These are phyloP conservation scores for Sporormia fimetaria DNA, from an alignment of 495 filamentous ascomycete species.

Conservation along the genomic window DNA sequence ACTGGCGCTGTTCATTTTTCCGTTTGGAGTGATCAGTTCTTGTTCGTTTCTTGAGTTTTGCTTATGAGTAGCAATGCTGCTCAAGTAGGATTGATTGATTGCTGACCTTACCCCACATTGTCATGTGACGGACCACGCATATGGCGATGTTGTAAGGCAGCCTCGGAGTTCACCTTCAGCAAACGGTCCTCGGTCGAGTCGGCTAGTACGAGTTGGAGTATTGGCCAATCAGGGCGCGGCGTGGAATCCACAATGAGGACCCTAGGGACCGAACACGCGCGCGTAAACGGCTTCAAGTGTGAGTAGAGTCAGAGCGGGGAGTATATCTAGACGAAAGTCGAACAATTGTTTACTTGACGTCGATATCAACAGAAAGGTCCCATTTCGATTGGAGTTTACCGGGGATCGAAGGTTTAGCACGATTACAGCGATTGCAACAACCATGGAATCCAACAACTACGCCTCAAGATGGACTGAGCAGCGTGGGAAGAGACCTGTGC, in stretches of 20 bases:
- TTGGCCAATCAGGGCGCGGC: constrained; percentile 8
- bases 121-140: too few species aligned
- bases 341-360: too few species aligned
- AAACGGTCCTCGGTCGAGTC: constrained; percentile 8
- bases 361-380: too few species aligned
- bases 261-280: too few species aligned
- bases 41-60: neutral
- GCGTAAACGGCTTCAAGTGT: too few species aligned
- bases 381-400: too few species aligned
- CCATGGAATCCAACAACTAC: constrained; percentile 6
- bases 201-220: constrained; percentile 1
- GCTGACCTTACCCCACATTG: too few species aligned
- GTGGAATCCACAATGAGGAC: neutral
- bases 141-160: too few species aligned
- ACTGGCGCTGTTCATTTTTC: constrained; percentile 1
- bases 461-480: constrained; percentile 15
- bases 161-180: too few species aligned
- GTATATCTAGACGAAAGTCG: too few species aligned
- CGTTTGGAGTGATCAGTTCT: too few species aligned
- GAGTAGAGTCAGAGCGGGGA: too few species aligned
- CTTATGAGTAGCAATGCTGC: neutral
- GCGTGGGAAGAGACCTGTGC: constrained; percentile 31
- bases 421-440: neutral
- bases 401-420: neutral
- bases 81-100: neutral